Conservation (phyloP, 768 basidiomycete genomes). For the Mrakia gelida region DNA sequence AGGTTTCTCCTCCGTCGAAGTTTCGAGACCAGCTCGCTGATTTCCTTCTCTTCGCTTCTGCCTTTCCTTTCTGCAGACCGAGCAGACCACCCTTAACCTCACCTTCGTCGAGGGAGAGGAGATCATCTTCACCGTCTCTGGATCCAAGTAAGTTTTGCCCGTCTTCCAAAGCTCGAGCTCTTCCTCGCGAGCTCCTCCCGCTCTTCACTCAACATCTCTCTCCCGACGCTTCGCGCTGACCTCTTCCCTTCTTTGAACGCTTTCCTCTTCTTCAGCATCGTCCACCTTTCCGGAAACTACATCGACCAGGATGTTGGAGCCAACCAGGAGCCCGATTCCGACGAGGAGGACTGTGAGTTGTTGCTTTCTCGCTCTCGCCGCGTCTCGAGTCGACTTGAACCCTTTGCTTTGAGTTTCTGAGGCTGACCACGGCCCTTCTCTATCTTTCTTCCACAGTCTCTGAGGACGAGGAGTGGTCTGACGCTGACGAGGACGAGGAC, state of each 20-base stretch:
- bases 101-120: slow-evolving; percentile 60
- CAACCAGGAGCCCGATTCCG: slow-evolving; percentile 63
- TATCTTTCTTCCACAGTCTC: not conserved
- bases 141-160: slow-evolving; percentile 60
- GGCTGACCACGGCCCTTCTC: slow-evolving; percentile 35
- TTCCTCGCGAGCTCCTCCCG: not conserved
- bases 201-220: not conserved
- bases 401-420: slow-evolving; percentile 39
- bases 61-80: slow-evolving; percentile 54
- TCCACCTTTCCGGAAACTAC: slow-evolving; percentile 81
- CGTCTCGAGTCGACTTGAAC: not conserved
- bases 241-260: not conserved
- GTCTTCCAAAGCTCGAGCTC: not conserved
- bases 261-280: slow-evolving; percentile 43
- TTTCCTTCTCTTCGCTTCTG: not conserved
- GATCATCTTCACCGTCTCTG: slow-evolving; percentile 65
- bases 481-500: slow-evolving; percentile 48
- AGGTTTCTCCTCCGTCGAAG: not conserved
- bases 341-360: slow-evolving; percentile 58
- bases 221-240: not conserved
- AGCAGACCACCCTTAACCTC: slow-evolving; percentile 68
- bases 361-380: not conserved
- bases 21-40: slow-evolving; percentile 1
- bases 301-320: slow-evolving; percentile 50
- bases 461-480: slow-evolving; percentile 34